Percentiles rank a stretch among this genome's conserved stretches.
Conservation (phyloP, 352 stramenopile genomes). For the Globisporangium barbulae region DNA sequence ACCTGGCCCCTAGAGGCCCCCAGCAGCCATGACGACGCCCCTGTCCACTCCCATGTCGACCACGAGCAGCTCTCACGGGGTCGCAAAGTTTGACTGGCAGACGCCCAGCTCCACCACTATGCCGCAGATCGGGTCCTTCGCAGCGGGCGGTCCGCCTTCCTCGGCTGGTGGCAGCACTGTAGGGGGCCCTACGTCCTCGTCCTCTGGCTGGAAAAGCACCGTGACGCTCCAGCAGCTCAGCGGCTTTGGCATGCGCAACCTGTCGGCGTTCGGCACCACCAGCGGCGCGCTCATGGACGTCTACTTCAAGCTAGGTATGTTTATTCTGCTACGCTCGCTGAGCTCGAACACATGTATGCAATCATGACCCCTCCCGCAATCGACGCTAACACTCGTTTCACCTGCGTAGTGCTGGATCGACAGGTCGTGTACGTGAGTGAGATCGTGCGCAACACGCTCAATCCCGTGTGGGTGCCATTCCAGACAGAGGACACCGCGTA, state of each 20-base stretch:
- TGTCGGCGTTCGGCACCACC: constrained; percentile 46
- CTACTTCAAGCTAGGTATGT: constrained; percentile 74
- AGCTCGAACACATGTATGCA: background rate
- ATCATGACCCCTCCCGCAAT: background rate
- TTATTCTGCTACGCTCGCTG: background rate
- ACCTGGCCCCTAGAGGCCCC: background rate
- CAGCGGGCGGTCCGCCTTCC: background rate
- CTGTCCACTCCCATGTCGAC: constrained; percentile 11
- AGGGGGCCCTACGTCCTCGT: constrained; percentile 16
- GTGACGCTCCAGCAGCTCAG: constrained; percentile 74
- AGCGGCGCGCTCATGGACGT: constrained; percentile 56
- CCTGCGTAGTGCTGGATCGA: constrained; percentile 50
- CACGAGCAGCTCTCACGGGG: constrained; percentile 8
- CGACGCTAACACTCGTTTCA: background rate
- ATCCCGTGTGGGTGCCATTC: constrained; percentile 82
- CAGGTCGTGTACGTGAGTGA: constrained; percentile 76
- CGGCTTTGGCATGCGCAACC: constrained; percentile 75
- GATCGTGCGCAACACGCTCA: constrained; percentile 62
- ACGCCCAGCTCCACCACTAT: constrained; percentile 11
- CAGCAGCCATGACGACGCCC: constrained; percentile 8
- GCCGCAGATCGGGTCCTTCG: constrained; percentile 11
- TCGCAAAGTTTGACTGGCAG: constrained; percentile 12
- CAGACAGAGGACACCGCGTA: constrained; percentile 36
- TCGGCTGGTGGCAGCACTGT: constrained; percentile 6
- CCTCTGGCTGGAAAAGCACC: constrained; percentile 24